A percentile compares a stretch with the other conserved stretches of the same genome.
phyloP scores from a whole-genome alignment of 768 basidiomycete genomes.

The Suillus discolor region DNA sequence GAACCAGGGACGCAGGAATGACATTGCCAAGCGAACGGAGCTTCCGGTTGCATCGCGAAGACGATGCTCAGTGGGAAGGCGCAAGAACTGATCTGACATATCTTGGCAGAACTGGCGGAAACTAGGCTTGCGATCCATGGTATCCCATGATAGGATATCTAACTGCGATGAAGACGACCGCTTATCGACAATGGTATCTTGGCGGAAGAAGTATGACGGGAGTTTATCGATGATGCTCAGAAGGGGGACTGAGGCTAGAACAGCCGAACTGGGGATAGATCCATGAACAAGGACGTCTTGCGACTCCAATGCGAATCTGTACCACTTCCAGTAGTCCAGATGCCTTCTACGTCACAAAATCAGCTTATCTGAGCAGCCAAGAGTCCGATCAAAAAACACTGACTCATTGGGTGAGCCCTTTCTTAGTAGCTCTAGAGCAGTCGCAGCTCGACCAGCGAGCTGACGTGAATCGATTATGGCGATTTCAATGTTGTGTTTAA shows the following conservation, averaged over 20 bases:
- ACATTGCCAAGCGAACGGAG: constrained; percentile 66
- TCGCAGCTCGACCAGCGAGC: constrained; percentile 58
- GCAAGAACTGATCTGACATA: constrained; percentile 64
- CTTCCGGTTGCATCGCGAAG: constrained; percentile 68
- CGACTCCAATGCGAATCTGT: constrained; percentile 71
- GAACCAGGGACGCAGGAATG: constrained; percentile 74
- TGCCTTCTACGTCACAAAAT: constrained; percentile 46
- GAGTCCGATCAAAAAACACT: constrained; percentile 24
- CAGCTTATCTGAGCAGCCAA: neutral
- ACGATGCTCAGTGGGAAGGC: constrained; percentile 53
- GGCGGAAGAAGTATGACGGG: constrained; percentile 67
- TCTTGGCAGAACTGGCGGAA: constrained; percentile 74
- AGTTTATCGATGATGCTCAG: constrained; percentile 63
- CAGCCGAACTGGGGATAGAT: constrained; percentile 63
- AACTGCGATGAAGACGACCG: constrained; percentile 32
- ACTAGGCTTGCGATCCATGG: constrained; percentile 56
- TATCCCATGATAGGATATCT: constrained; percentile 54
- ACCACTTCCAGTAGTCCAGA: constrained; percentile 74
- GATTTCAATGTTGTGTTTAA: constrained; percentile 79
- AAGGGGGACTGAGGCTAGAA: constrained; percentile 72
- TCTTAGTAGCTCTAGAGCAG: constrained; percentile 64
- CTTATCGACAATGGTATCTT: constrained; percentile 34
- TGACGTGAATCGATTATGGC: constrained; percentile 74
- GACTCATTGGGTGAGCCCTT: constrained; percentile 58
- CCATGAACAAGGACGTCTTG: constrained; percentile 76